Base-by-base conservation (phyloP, 371 early-diverging fungal genomes). In the Haplosporangium sp. region DNA sequence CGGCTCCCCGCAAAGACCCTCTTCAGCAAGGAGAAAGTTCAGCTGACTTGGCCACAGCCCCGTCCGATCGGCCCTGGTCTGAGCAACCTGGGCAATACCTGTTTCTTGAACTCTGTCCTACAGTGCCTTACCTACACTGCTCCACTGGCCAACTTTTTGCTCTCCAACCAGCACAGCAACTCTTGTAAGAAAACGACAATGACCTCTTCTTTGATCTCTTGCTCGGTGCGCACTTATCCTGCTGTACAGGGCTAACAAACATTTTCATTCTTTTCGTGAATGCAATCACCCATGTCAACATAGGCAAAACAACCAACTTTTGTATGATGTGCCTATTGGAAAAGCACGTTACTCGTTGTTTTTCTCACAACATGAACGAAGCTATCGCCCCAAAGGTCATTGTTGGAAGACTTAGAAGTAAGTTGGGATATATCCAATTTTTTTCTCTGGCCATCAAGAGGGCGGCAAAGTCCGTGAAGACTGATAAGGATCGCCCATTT, bases 61-160 rank as follows among this genome's bases (percentile, higher is more conserved):
- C 85, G 87, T 16, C 74, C 83, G 10, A 84, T 93, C 53, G 94
- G 94, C 5, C 89, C 92, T 18, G 97, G 97, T 6, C 82, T 97
- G 43, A 82, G 89, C 64, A 97, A 98, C 74, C 85, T 95, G 45
- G 95, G 96, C 29, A 99, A 99, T 72, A 97, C 98, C 0, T 99
- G 99, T 79, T 99, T 94, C 83, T 85, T 98, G 74, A 99, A 98
- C 85, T 91, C 95, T 13, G 90, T 93, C 5, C 77, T 99, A 16
- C 97, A 98, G 80, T 98, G 98, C 71, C 81, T 99, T 62, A 91
- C 92, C 13, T 94, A 94, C 62, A 96, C 98, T 1, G 87, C 94
- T 9, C 91, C 95, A 1, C 82, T 98, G 43, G 90, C 95, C 16
- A 89, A 94, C 60, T 93, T 90, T 70, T 85, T 95, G 55, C 79